Base-by-base conservation (phyloP, 169 alveolate genomes). In the Eimeria tenella region DNA sequence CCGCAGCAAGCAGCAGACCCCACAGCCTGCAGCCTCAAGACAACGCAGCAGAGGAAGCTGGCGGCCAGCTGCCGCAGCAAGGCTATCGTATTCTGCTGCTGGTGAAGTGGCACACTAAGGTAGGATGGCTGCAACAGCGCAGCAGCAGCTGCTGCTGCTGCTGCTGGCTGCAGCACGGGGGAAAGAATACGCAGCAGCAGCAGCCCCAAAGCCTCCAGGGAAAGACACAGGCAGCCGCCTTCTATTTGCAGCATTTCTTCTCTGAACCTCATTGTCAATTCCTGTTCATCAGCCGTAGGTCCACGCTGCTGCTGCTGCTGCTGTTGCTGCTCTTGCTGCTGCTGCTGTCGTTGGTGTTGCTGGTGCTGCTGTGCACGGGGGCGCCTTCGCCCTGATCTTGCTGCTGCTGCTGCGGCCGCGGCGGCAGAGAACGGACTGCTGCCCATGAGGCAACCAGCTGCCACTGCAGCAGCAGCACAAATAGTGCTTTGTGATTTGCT, bases 21-120 rank as follows among this genome's bases (percentile, higher is more conserved):
- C 17, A 53, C 89, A 42, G 89, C 89, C 74, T 81, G 74, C 89
- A 81, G 74, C 89, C 89, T 4, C 58, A 81, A 53, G 31, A 81
- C 89, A 31, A 81, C 73, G 89, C 89, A 81, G 89, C 89, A 81
- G 74, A 81, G 70, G 58, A 81, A 81, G 19, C 89, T 81, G 4
- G 89, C 89, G 0, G 89, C 89, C 11, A 81, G 56, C 73, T 81
- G 89, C 89, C 55, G 89, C 73, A 81, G 73, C 70, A 81, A 25
- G 42, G 74, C 7, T 10, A 56, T 2, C 50, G 42, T 1, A 9
- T 23, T 8, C 8, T 6, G 55, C 17, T 21, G 8, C 4, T 6
- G 58, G 19, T 53, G 71, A 74, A 56, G 55, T 23, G 6, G 82
- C 11, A 11, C 5, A 10, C 23, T 10, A 65, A 31, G 31, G 86